Base-by-base conservation (phyloP, 148 eudicot species). In the Nyssa sinensis region DNA sequence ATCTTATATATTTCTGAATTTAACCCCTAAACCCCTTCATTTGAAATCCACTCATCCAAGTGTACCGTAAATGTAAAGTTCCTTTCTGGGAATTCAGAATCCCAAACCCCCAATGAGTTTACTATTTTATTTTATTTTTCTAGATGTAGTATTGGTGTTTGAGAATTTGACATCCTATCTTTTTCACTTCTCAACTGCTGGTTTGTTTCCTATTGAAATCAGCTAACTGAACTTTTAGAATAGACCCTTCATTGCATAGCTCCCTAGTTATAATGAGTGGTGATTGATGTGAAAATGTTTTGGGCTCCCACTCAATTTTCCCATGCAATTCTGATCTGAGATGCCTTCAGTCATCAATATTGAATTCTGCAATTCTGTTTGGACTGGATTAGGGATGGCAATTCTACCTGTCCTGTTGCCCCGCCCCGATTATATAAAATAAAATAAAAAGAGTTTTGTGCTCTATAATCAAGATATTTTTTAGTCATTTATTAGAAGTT, bases 311-410 rank as follows among this genome's bases (percentile, higher is more conserved):
- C 55, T 8, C 24, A 34, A 29, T 35, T 61, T 19, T 39, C 35
- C 58, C 35, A 59, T 41, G 8, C 31, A 57, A 27, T n/a, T 37
- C 27, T 29, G 16, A 57, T 12, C 17, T 16, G 65, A 11, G 33
- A 71, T 71, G 65, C 66, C 7, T 71, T 33, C 37, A 62, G 1
- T 53, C 23, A n/a, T n/a, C n/a, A n/a, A n/a, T n/a, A n/a, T n/a
- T n/a, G n/a, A n/a, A n/a, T n/a, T n/a, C n/a, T n/a, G n/a, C n/a
- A n/a, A n/a, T n/a, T n/a, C n/a, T n/a, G n/a, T n/a, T n/a, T n/a
- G n/a, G n/a, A n/a, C n/a, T n/a, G n/a, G n/a, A n/a, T n/a, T n/a
- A n/a, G n/a, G n/a, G n/a, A n/a, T n/a, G n/a, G n/a, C n/a, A n/a
- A n/a, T n/a, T n/a, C n/a, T n/a, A n/a, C n/a, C n/a, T n/a, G n/a